phyloP scores from a whole-genome alignment of 306 rosid species.

The Malus domestica region DNA sequence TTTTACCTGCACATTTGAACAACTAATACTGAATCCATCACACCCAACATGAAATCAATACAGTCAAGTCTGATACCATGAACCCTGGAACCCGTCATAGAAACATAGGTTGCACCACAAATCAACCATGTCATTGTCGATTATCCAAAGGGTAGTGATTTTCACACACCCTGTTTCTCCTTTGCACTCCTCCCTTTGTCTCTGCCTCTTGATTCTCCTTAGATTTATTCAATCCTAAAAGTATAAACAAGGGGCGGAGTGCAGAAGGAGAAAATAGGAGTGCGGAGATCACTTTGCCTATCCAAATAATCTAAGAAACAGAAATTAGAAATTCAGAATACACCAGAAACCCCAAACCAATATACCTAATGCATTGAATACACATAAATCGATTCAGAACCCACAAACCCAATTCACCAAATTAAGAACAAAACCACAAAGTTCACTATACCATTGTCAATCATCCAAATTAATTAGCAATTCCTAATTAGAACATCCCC shows the following conservation, averaged over 20 bases:
- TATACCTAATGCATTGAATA: not conserved
- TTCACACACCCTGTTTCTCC: not conserved
- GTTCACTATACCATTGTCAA: not conserved
- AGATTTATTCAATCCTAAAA: not conserved
- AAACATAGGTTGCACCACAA: not conserved
- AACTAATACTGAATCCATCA: slow-evolving; percentile 12
- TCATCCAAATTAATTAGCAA: not conserved
- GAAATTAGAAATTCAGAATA: no score
- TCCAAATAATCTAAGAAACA: not conserved
- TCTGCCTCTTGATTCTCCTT: not conserved
- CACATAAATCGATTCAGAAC: not conserved
- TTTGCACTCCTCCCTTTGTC: not conserved
- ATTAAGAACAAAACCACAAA: not conserved
- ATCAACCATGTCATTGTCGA: slow-evolving; percentile 10
- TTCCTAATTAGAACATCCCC: not conserved
- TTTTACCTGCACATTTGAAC: slow-evolving; percentile 56
- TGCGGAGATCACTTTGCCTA: not conserved
- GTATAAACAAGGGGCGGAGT: not conserved
- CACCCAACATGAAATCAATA: slow-evolving; percentile 13
- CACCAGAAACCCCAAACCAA: not conserved
- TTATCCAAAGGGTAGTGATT: not conserved
- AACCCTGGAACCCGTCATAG: not conserved
- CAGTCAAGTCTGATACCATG: not conserved
- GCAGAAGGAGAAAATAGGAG: not conserved
- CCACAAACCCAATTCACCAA: slow-evolving; percentile 1